Evolutionary conservation across 2,329 filamentous ascomycete species (phyloP).

Genomic region (Leptographium flavum): DNA sequence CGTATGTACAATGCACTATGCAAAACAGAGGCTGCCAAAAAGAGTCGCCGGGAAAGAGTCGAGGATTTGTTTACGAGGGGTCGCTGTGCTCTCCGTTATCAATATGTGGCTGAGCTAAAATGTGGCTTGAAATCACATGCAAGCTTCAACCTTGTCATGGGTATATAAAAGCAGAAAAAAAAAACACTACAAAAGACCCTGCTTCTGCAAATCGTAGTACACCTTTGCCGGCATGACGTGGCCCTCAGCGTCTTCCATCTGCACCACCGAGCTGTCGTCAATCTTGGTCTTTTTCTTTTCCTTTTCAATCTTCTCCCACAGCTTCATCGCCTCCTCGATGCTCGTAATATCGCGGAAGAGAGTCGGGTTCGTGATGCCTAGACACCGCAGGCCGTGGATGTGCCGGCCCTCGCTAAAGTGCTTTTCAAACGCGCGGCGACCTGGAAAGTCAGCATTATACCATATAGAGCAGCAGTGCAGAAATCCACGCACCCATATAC

Average conservation of each 20-base stretch:
- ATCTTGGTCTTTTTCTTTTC: conserved; percentile 68
- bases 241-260: conserved; percentile 96
- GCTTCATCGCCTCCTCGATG: conserved; percentile 73
- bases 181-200: conserved; percentile 33
- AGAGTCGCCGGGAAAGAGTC: too few relatives aligned
- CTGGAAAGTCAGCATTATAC: conserved; percentile 53
- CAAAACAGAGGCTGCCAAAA: neutral
- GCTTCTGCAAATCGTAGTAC: conserved; percentile 87
- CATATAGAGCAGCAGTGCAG: neutral
- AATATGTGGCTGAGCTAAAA: too few relatives aligned
- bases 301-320: conserved; percentile 88
- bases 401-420: conserved; percentile 93
- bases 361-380: conserved; percentile 83
- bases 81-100: neutral
- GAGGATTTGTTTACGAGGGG: neutral
- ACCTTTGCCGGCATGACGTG: conserved; percentile 99
- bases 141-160: neutral
- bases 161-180: too few relatives aligned
- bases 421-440: conserved; percentile 89
- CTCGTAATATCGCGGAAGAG: conserved; percentile 88
- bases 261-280: conserved; percentile 71
- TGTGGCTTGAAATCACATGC: neutral
- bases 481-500: conserved; percentile 10
- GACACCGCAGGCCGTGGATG: conserved; percentile 82
- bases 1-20: neutral